Evolutionary conservation across 164 flowering plant species (phyloP).

Genomic region (Akebia trifoliata): DNA sequence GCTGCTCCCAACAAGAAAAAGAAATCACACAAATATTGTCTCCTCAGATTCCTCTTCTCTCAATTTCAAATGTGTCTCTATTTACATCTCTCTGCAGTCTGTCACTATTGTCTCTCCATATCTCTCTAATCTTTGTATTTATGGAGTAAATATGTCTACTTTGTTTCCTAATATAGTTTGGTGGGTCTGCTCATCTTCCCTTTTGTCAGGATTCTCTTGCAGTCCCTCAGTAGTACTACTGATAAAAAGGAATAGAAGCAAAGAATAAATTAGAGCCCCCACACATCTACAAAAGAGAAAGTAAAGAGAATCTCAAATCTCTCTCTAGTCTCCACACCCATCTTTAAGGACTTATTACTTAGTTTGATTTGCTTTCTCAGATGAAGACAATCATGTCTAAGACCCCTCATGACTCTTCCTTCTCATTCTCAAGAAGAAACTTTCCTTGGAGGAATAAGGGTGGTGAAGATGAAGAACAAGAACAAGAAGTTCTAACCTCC

Average conservation of each 20-base stretch:
- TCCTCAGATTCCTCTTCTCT: slow-evolving; percentile 20
- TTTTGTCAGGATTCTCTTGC: slow-evolving; percentile 35
- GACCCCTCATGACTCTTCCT: slow-evolving; percentile 63
- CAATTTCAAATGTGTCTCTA: slow-evolving; percentile 7
- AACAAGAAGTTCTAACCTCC: slow-evolving; percentile 29
- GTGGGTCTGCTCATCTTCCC: slow-evolving; percentile 38
- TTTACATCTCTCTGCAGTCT: slow-evolving; percentile 8
- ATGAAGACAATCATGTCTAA: slow-evolving; percentile 70
- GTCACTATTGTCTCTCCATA: slow-evolving; percentile 3
- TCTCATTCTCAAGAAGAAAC: slow-evolving; percentile 80
- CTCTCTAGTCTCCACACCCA: slow-evolving; percentile 6
- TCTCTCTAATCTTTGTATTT: slow-evolving; percentile 8
- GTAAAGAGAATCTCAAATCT: neutral
- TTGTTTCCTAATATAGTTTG: slow-evolving; percentile 20
- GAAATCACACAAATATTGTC: slow-evolving; percentile 17
- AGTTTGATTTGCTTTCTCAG: slow-evolving; percentile 7
- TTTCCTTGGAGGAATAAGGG: slow-evolving; percentile 54
- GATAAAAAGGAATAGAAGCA: slow-evolving; percentile 21
- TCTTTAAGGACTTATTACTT: slow-evolving; percentile 6
- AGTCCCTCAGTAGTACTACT: slow-evolving; percentile 9
- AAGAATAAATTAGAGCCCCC: slow-evolving; percentile 20
- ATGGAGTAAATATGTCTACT: neutral
- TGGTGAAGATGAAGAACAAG: slow-evolving; percentile 39
- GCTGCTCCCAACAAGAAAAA: slow-evolving; percentile 12
- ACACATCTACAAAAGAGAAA: neutral